Evolutionary conservation across 768 basidiomycete genomes (phyloP), one percentile per base, ranked within the genome.

Genomic region (Trametes villosa): DNA sequence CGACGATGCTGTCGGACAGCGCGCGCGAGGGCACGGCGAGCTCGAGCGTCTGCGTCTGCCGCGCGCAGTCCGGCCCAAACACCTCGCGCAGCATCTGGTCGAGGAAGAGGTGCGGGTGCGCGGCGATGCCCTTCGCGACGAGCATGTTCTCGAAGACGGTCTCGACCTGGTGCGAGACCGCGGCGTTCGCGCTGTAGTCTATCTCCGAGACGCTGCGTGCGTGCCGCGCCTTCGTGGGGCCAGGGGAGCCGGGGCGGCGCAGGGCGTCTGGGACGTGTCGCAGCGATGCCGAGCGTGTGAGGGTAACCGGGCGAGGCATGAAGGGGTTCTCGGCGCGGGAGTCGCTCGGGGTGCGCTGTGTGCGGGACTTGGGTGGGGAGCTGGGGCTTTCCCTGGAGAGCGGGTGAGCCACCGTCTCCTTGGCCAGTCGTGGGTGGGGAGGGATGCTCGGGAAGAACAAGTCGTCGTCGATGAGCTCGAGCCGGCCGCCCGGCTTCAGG

Each of bases 381-480:
- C 13, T 4, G 49, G 48, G 34, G 60, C 40, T 30, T 45, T 18
- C 55, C 41, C 44, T 60, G 68, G 34, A 17, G 46, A n/a, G 17
- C 2, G 24, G 20, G 33, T 30, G 18, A 45, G 31, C 9, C n/a
- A 57, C 15, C n/a, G 22, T 33, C 4, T 57, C 47, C 44, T 24
- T 48, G n/a, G 18, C 27, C 11, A 31, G 6, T 29, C 44, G 46
- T 8, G 59, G 47, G 18, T 46, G 53, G 9, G 56, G 56, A 3
- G 51, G 73, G 18, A 79, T 76, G 59, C 83, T 85, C 1, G 89
- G 86, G 66, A 90, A 91, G 63, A 82, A 71, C 33, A 89, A 74
- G 65, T 87, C 75, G 71, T 93, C 91, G 71, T 91, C 88, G 51
- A 93, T 84, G 48, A 92, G 66, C 70, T 94, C 92, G 2, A 93